Evolutionary conservation across 768 basidiomycete genomes (phyloP).

Genomic region (Mycena maculata): DNA sequence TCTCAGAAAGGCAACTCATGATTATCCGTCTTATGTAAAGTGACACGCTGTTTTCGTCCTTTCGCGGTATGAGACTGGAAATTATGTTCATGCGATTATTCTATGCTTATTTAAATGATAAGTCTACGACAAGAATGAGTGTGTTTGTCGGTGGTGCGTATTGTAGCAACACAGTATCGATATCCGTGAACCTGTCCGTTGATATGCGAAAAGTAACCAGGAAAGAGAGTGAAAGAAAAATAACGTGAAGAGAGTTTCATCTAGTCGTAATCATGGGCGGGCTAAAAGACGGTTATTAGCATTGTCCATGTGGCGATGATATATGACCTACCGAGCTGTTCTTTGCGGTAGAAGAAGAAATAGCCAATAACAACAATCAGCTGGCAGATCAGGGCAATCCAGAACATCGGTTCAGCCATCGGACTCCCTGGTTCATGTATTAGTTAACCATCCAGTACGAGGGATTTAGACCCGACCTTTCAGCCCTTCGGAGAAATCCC

Average conservation of each 20-base stretch:
- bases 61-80: no score
- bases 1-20: constrained; percentile 16
- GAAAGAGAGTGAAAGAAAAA: constrained; percentile 26
- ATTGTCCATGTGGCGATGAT: background rate
- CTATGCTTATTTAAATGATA: constrained; percentile 18
- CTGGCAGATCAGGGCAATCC: constrained; percentile 85
- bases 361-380: constrained; percentile 90
- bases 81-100: constrained; percentile 17
- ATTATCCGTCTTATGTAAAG: no score
- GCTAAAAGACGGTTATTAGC: constrained; percentile 38
- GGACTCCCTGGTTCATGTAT: constrained; percentile 66
- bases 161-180: constrained; percentile 30
- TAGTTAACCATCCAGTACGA: background rate
- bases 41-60: no score
- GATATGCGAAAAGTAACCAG: constrained; percentile 23
- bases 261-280: constrained; percentile 49
- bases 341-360: constrained; percentile 98
- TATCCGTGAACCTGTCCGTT: constrained; percentile 27
- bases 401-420: constrained; percentile 87
- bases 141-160: constrained; percentile 16
- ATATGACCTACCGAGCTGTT: constrained; percentile 78
- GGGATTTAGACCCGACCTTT: constrained; percentile 51
- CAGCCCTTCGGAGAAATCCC: constrained; percentile 85
- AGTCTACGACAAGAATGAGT: constrained; percentile 21
- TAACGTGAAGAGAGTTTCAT: constrained; percentile 3